Base-by-base conservation (phyloP, 345 rosid species). In the Cardamine resedifolia region DNA sequence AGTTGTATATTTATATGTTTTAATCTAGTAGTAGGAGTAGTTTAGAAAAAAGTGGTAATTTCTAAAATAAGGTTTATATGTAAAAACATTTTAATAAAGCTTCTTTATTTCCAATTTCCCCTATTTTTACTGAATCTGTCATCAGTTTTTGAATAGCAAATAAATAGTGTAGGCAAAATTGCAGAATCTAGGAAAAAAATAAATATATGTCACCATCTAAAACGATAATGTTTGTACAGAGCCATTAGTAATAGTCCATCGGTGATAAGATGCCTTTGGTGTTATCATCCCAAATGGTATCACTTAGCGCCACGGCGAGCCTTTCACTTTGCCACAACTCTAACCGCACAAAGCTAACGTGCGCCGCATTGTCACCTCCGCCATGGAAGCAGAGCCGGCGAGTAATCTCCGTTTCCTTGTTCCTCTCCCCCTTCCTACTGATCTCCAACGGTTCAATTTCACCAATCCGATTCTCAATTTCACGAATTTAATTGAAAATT, bases 361-460 rank as follows among this genome's bases (percentile, higher is more conserved):
- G 77, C 44, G 79, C 78, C 16, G 70, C 80, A 19, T 43, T 59
- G 67, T 61, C 77, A 39, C 75, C 80, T 67, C 79, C 73, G 20
- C 27, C 51, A 49, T 70, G 86, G 87, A 78, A 31, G 55, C 80
- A 72, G 61, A 83, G 80, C 85, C 76, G 90, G 68, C 86, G 96
- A 80, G 73, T 81, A 60, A 74, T 82, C 78, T 86, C 96, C 77
- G 7, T 84, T 78, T 85, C 93, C 64, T 81, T 88, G 70, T 47
- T 83, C 53, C 74, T 83, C 72, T 81, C 87, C 21, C 82, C 58
- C 58, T 57, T 81, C 56, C 66, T 88, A 59, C 49, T 79, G 50
- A 28, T 72, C 58, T 86, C 89, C 0, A 69, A 81, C 66, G 41
- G 96, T 90, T 51, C 64, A 20, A 10, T 49, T 30, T 66, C 66